Evolutionary conservation across 2,329 filamentous ascomycete species (phyloP).

Genomic region (Colletotrichum liriopes): DNA sequence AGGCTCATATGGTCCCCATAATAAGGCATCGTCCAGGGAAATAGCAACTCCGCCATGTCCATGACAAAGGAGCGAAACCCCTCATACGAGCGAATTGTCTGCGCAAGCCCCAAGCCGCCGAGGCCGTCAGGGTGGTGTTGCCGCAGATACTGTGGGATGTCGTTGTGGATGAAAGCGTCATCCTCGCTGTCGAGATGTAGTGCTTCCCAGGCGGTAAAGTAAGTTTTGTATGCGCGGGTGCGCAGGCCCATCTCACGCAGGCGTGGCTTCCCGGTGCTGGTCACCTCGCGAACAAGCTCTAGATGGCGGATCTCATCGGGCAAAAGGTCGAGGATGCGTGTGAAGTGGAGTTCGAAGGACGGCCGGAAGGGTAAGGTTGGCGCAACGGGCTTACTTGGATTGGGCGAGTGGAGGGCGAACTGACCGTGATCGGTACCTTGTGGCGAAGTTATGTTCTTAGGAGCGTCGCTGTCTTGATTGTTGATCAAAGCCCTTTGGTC

Average conservation of each 20-base stretch:
- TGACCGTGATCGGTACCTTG: background rate
- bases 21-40: constrained; percentile 15
- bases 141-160: constrained; percentile 8
- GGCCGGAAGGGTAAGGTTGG: background rate
- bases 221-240: background rate
- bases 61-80: background rate
- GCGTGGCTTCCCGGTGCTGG: background rate
- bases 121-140: background rate
- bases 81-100: constrained; percentile 5
- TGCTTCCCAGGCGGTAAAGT: constrained; percentile 11
- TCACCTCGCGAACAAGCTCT: background rate
- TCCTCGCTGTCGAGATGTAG: background rate
- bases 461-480: background rate
- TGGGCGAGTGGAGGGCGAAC: background rate
- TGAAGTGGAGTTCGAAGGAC: background rate
- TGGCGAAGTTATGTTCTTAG: background rate
- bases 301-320: constrained; percentile 5
- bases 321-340: background rate
- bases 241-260: constrained; percentile 9
- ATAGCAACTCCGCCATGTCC: background rate
- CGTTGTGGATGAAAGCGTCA: background rate
- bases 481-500: background rate
- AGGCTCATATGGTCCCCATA: constrained; percentile 4
- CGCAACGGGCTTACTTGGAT: background rate
- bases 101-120: background rate